A percentile compares a stretch with the other conserved stretches of the same genome.
Conservation (phyloP, 306 rosid genomes). For the Oemleria cerasiformis region DNA sequence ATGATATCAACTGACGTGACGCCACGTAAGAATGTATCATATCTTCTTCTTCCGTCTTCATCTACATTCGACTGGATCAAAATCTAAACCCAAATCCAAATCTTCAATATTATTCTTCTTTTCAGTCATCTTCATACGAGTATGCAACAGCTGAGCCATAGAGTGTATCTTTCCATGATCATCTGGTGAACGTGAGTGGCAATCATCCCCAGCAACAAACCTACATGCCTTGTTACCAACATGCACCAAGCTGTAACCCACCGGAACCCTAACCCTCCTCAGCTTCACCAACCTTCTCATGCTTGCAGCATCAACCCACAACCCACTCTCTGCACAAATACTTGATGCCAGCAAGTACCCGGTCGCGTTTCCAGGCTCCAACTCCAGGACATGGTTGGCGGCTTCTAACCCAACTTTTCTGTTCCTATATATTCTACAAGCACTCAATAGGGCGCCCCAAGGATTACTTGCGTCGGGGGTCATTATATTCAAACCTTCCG, state of each 20-base stretch:
- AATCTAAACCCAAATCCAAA: not conserved
- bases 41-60: too few relatives aligned
- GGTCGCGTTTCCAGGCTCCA: slow-evolving; percentile 35
- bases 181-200: slow-evolving; percentile 22
- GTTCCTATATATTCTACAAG: slow-evolving; percentile 38
- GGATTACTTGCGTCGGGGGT: slow-evolving; percentile 25
- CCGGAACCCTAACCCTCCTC: slow-evolving; percentile 37
- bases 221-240: slow-evolving; percentile 25
- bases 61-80: too few relatives aligned
- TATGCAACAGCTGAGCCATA: slow-evolving; percentile 29
- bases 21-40: too few relatives aligned
- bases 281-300: slow-evolving; percentile 40
- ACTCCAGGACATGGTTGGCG: slow-evolving; percentile 24
- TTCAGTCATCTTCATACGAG: slow-evolving; percentile 33
- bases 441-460: slow-evolving; percentile 45
- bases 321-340: slow-evolving; percentile 33
- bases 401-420: slow-evolving; percentile 26
- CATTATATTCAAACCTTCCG: slow-evolving; percentile 26
- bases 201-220: slow-evolving; percentile 41
- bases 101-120: slow-evolving; percentile 1
- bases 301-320: slow-evolving; percentile 29
- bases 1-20: too few relatives aligned
- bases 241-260: slow-evolving; percentile 44
- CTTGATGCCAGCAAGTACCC: slow-evolving; percentile 41
- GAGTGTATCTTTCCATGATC: slow-evolving; percentile 16